Percentiles rank a stretch among this genome's conserved stretches.
phyloP scores from a whole-genome alignment of 2,329 filamentous ascomycete species.

The Aspergillus sp. region DNA sequence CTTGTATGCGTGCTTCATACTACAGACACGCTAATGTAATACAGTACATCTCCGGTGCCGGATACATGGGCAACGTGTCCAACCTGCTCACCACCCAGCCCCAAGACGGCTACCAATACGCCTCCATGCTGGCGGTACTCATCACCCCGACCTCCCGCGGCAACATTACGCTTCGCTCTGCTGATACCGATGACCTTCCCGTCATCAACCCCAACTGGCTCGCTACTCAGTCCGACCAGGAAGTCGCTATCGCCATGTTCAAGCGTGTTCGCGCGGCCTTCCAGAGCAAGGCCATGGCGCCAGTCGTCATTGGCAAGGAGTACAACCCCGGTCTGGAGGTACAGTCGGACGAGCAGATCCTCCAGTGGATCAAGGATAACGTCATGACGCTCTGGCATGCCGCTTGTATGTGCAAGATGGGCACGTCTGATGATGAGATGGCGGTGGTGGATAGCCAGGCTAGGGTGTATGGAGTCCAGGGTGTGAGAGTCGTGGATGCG shows the following conservation, averaged over 20 bases:
- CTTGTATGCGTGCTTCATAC: background rate
- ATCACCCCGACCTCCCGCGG: conserved; percentile 49
- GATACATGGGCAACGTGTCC: conserved; percentile 20
- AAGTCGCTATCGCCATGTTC: conserved; percentile 46
- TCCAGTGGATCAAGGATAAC: conserved; percentile 29
- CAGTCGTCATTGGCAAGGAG: conserved; percentile 37
- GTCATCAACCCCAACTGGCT: conserved; percentile 52
- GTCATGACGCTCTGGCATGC: conserved; percentile 39
- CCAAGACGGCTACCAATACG: conserved; percentile 36
- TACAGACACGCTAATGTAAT: background rate
- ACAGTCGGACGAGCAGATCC: conserved; percentile 45
- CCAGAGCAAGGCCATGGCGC: conserved; percentile 24
- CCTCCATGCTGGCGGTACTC: conserved; percentile 35
- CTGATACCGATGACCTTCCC: conserved; percentile 38
- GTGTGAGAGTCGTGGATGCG: conserved; percentile 39
- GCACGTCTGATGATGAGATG: conserved; percentile 28
- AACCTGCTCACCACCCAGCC: conserved; percentile 13
- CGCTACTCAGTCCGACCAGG: conserved; percentile 41
- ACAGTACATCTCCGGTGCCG: conserved; percentile 27
- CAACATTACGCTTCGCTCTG: conserved; percentile 45
- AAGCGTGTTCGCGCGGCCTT: conserved; percentile 45
- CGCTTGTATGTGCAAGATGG: conserved; percentile 42
- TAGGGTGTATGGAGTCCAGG: conserved; percentile 32
- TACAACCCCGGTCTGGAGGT: conserved; percentile 39
- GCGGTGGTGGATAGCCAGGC: conserved; percentile 37